Base-by-base conservation (phyloP, 495 filamentous ascomycete genomes). In the Thermothielavioides terrestris region DNA sequence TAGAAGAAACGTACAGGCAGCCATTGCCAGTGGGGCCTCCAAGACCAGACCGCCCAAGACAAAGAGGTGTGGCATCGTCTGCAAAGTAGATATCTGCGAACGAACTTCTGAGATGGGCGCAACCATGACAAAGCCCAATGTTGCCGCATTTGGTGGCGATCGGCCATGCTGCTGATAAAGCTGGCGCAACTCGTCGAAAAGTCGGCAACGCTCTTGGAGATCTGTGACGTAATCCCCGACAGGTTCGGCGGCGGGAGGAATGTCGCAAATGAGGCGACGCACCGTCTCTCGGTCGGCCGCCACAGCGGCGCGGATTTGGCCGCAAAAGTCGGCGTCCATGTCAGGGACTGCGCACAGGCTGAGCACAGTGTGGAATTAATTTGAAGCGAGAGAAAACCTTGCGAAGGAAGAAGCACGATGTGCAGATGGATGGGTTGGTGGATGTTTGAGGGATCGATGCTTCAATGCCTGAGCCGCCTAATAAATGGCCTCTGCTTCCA, bases 61-160 rank as follows among this genome's bases (percentile, higher is more conserved):
- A 40, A 7, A 25, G 4, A 1, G 36, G 7, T 1, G 21, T 14
- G 4, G 11, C 9, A 8, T 11, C 2, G 0, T n/a, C 5, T 11
- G 49, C 22, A 20, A 2, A 22, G 14, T 12, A 34, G 32, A 8
- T 25, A 37, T 17, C 18, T 30, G 28, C 2, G 3, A 5, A 9
- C 50, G 42, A 22, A 53, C 42, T 18, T 41, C 42, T 18, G 50
- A 35, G 36, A 53, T 11, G 27, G 50, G 50, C 28, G 50, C 50
- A 27, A 53, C 36, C 37, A 53, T 53, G 32, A 46, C 18, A 11
- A 46, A 22, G 50, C 15, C 50, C 17, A 53, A 36, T 26, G 28
- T 42, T n/a, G 50, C 37, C 35, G 50, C 42, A 34, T 46, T 46
- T 1, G 27, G 42, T 10, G 28, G 14, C 20, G n/a, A 1, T 18